Percentiles rank a stretch among this genome's conserved stretches.
Conservation (phyloP, 768 basidiomycete genomes). For the Serpula lacrymans region DNA sequence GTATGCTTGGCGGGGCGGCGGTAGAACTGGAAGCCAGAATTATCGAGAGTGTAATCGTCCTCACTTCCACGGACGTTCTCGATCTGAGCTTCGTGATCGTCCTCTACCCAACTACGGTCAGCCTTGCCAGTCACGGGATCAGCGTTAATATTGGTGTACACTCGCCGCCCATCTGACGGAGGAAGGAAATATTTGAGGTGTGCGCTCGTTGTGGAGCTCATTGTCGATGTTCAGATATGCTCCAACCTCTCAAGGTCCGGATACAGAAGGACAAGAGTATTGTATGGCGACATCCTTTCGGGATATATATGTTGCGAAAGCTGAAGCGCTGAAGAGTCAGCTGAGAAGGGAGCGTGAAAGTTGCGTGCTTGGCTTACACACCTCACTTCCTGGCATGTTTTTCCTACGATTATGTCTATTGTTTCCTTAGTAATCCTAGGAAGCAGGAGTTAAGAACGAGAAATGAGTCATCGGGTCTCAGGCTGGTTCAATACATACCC, state of each 20-base stretch:
- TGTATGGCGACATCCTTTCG: too few relatives aligned
- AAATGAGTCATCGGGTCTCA: too few relatives aligned
- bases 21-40: constrained; percentile 33
- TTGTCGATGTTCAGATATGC: not conserved
- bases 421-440: too few relatives aligned
- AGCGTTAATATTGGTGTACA: constrained; percentile 14
- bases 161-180: constrained; percentile 15
- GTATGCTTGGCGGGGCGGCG: constrained; percentile 20
- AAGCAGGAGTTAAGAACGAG: too few relatives aligned
- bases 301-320: too few relatives aligned
- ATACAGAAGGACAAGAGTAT: too few relatives aligned
- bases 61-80: constrained; percentile 34
- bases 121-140: constrained; percentile 11
- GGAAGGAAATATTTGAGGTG: constrained; percentile 16
- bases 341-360: too few relatives aligned
- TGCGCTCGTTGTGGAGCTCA: constrained; percentile 11
- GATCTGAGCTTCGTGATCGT: constrained; percentile 14
- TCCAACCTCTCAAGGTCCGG: not conserved
- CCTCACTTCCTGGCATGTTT: too few relatives aligned
- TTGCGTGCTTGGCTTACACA: constrained; percentile 2
- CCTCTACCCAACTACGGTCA: constrained; percentile 19
- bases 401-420: too few relatives aligned
- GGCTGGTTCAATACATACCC: too few relatives aligned
- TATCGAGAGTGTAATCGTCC: constrained; percentile 26
- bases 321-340: too few relatives aligned